Evolutionary conservation across 192 early-diverging fungal genomes (phyloP), one percentile per base, ranked within the genome.

Genomic region (Backusella parvicylindrica): DNA sequence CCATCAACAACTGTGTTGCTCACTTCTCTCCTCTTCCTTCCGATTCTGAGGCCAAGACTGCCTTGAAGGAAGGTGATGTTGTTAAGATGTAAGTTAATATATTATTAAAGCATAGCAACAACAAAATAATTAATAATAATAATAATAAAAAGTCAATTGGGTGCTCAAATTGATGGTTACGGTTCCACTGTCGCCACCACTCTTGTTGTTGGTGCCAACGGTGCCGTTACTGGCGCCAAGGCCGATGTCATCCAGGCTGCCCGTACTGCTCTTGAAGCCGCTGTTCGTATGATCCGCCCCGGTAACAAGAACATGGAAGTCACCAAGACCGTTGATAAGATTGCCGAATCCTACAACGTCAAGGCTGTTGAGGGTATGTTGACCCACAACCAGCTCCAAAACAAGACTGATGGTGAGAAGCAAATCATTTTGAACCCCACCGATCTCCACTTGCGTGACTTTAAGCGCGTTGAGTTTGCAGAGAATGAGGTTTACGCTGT

Each of bases 401-500:
- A 97, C 85, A 87, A 91, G 72, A 86, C 98, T 72, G 95, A 96
- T 82, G 97, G 95, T 79, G 89, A 90, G 75, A 98, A 98, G 86
- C 90, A 93, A 66, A 97, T 99, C 84, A 94, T 97, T 79, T 85
- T 95, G 63, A 95, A 94, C 85, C 96, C 97, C 36, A 89, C 85
- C 68, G 89, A 92, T 67, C 83, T 79, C 31, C 93, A 95, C 77
- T 88, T 89, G 71, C 87, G 90, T 77, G 90, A 93, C 63, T 89
- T 91, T 76, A 82, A 92, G 72, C 83, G 84, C 70, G 83, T 86
- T 70, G 86, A 84, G 21, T 93, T 94, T 71, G 89, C 84, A 36
- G 94, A 95, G 77, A 93, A 94, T 70, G 93, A 99, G 84, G 96
- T 96, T n/a, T 99, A 96, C 84, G 85, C 91, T 60, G 84, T 99